Base-by-base conservation (phyloP, 345 rosid species). In the Hibiscus mutabilis region DNA sequence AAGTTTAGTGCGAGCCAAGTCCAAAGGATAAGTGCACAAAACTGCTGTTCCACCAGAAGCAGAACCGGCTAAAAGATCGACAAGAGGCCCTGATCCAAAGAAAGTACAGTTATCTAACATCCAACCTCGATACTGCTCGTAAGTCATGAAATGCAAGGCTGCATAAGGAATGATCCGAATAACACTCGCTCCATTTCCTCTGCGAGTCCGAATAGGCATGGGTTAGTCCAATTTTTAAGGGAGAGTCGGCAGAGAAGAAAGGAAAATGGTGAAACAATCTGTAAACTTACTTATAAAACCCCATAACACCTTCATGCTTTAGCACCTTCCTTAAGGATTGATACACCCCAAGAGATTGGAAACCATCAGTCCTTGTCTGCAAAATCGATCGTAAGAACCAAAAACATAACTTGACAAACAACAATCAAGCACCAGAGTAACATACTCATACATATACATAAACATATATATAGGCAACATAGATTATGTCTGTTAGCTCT, bases 161-260 rank as follows among this genome's bases (percentile, higher is more conserved):
- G 99, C 99, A 78, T 94, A 94, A 63, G 99, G 99, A 68, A 94
- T 85, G 59, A 94, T 94, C 66, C 99, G 86, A 63, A 90, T 81
- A 75, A 94, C 97, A 77, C 99, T 94, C 29, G 97, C 97, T 73
- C 99, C 97, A 56, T 94, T 94, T 59, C 99, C 99, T 82, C 99
- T 92, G 66, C 27, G 57, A 67, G 16, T 81, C 76, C 66, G 22
- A 66, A 70, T 22, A 82, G 75, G 16, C 33, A 70, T 9, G 47
- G 22, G 66, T 78, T 66, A 69, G 27, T 55, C 61, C 63, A 72
- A 73, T 21, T 63, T 51, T 40, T 42, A 12, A 6, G 46, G 53
- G 63, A 68, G 2, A 2, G n/a, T n/a, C n/a, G n/a, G 75, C 14
- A 52, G 25, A 70, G 29, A 70, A 33, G 14, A 21, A 22, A 66